A percentile compares a stretch with the other conserved stretches of the same genome.
These are phyloP conservation scores for Cyclotella sp. DNA, from an alignment of 108 stramenopile genomes.

Conservation along the genomic window DNA sequence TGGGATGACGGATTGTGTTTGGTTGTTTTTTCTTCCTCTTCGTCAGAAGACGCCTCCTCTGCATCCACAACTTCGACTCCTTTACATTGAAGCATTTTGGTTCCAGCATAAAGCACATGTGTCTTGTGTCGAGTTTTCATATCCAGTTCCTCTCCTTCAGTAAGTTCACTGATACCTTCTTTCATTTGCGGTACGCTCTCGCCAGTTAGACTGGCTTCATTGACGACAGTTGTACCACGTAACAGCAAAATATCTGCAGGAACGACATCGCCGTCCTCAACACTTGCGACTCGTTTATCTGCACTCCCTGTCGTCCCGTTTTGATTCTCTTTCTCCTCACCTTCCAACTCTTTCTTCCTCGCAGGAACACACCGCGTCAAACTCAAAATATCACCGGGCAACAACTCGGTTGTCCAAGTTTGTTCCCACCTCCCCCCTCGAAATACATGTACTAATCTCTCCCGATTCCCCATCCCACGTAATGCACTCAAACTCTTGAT, in stretches of 20 bases:
- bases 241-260: constrained; percentile 94
- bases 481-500: constrained; percentile 73
- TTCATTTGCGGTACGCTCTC: constrained; percentile 99
- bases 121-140: constrained; percentile 92
- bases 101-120: constrained; percentile 93
- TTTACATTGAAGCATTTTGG: constrained; percentile 93
- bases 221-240: constrained; percentile 91
- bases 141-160: constrained; percentile 63
- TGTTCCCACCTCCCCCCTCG: constrained; percentile 73
- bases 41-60: constrained; percentile 54
- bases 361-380: constrained; percentile 64
- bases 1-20: background rate
- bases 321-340: background rate
- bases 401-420: constrained; percentile 73
- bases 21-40: constrained; percentile 29
- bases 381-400: constrained; percentile 96
- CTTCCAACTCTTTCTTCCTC: constrained; percentile 32
- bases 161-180: constrained; percentile 83
- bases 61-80: constrained; percentile 56
- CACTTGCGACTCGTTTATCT: background rate
- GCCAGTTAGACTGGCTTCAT: constrained; percentile 94
- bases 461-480: constrained; percentile 81
- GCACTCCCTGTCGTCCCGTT: constrained; percentile 44
- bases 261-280: constrained; percentile 87
- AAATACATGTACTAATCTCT: constrained; percentile 78